Evolutionary conservation across 176 grass and related monocot species (phyloP), one percentile per base, ranked within the genome.

Genomic region (Echinochloa phyllopogon): DNA sequence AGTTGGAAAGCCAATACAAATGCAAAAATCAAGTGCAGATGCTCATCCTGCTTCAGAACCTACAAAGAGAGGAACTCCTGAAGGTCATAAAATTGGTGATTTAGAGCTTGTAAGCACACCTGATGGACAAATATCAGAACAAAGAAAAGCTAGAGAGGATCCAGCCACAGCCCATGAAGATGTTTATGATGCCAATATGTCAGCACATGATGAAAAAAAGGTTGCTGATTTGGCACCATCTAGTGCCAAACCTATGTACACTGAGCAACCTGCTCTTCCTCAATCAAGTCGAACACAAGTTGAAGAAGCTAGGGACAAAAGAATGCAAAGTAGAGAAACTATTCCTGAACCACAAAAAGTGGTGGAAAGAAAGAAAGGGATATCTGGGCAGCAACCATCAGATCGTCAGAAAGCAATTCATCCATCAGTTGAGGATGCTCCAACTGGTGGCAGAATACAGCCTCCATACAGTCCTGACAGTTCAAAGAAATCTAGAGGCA

Each of bases 161-260:
- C 8, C 39, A 68, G 38, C 48, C 60, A 76, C 18, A 12, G 51
- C 66, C 61, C 25, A 43, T 67, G 82, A 84, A 76, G 49, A 84
- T 84, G 71, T 10, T 29, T 6, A 11, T 23, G 36, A 21, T 27
- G 59, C 2, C 47, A 76, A 74, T 84, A 65, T 42, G 20, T 66
- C 47, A 27, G 29, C 21, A 76, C 47, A 43, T 84, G 60, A 55
- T 76, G 77, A 57, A 56, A 66, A 49, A 40, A 82, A 81, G 70
- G 48, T 57, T 87, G 48, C 59, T 82, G 78, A 87, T 36, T 87
- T 78, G 75, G 51, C 69, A 76, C 13, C 78, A 74, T 58, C 45
- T 56, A 68, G 70, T 65, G 37, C 53, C 6, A 58, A 77, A 59
- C 20, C 49, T 75, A 77, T 59, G 65, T 21, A 68, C 18, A 68